These are phyloP conservation scores for Trametes villosa DNA, from an alignment of 768 basidiomycete genomes.

Conservation along the genomic window DNA sequence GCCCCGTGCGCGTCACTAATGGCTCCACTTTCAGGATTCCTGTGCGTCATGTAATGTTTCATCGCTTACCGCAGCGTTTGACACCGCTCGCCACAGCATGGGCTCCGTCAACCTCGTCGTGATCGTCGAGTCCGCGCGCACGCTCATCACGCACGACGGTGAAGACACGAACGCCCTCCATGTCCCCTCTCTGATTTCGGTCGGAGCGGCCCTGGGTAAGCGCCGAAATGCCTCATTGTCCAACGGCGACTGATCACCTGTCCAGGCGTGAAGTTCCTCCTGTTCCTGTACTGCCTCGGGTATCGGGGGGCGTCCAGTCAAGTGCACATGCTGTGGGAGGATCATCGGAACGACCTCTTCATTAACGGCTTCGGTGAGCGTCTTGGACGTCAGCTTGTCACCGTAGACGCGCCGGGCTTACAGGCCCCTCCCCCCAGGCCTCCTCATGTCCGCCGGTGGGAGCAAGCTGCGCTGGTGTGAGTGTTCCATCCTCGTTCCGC, in stretches of 20 bases:
- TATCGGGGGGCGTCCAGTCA: conserved; percentile 85
- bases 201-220: conserved; percentile 79
- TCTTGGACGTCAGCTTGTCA: not conserved
- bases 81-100: conserved; percentile 58
- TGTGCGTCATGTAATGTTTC: not conserved
- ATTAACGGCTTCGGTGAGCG: conserved; percentile 74
- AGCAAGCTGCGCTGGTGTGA: conserved; percentile 83
- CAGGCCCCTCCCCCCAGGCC: conserved; percentile 47
- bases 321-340: conserved; percentile 95
- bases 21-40: conserved; percentile 2
- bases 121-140: conserved; percentile 82
- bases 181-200: conserved; percentile 81
- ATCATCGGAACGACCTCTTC: conserved; percentile 92
- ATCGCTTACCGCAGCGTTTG: not conserved
- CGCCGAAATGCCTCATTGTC: conserved; percentile 7
- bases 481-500: conserved; percentile 35
- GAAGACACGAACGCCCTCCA: conserved; percentile 68
- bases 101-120: conserved; percentile 89
- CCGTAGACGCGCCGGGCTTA: conserved; percentile 11
- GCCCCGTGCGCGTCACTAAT: not conserved
- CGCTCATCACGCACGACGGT: conserved; percentile 62
- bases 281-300: conserved; percentile 87
- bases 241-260: conserved; percentile 1
- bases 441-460: conserved; percentile 83
- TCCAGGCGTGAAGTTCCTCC: conserved; percentile 77